These are phyloP conservation scores for Cucumis hystrix DNA, from an alignment of 306 rosid genomes.

Conservation along the genomic window DNA sequence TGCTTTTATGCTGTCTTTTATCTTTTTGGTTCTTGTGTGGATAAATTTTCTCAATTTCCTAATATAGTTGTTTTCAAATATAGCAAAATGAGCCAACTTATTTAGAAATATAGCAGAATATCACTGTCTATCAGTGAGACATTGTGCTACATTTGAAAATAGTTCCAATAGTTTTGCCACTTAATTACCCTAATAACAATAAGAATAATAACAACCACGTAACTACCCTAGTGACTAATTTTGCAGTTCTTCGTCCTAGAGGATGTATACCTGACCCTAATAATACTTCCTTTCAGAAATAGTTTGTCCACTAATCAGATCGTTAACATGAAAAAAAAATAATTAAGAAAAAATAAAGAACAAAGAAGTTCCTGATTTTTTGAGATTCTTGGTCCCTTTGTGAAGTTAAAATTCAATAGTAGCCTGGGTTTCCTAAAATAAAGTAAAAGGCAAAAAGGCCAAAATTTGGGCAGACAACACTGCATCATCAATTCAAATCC, in stretches of 20 bases:
- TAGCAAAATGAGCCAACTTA: too few species aligned
- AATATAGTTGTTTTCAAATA: too few species aligned
- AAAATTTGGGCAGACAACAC: neutral
- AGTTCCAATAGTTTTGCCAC: too few species aligned
- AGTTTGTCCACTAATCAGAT: neutral
- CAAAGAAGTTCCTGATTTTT: neutral
- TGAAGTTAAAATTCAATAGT: neutral
- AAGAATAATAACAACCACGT: neutral
- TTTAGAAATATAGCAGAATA: too few species aligned
- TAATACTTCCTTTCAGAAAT: neutral
- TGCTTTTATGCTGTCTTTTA: too few species aligned
- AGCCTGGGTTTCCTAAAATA: neutral
- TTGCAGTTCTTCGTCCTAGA: neutral
- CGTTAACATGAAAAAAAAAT: neutral
- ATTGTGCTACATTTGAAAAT: too few species aligned
- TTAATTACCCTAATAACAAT: too few species aligned
- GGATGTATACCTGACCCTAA: neutral
- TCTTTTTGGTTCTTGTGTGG: too few species aligned
- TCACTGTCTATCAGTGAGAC: too few species aligned
- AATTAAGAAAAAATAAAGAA: too few species aligned
- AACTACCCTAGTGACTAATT: neutral
- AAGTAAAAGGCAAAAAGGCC: neutral
- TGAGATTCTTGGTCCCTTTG: neutral
- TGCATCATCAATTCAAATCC: neutral
- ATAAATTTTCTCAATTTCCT: too few species aligned